Percentiles rank a stretch among this genome's conserved stretches.
phyloP scores from a whole-genome alignment of 306 rosid genomes.

The Sesbania bispinosa region DNA sequence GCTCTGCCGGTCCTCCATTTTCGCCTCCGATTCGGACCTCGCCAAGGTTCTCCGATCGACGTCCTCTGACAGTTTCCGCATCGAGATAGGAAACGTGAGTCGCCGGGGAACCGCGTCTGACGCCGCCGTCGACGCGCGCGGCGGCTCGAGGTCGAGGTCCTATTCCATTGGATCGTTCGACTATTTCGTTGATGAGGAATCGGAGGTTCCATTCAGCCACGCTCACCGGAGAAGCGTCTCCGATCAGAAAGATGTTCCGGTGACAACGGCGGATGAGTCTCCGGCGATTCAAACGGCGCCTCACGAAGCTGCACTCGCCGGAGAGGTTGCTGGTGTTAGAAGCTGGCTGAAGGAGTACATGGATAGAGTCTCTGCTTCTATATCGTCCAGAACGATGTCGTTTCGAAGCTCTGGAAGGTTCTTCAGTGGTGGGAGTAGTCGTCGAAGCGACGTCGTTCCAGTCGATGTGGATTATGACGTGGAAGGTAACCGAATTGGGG shows the following conservation, averaged over 20 bases:
- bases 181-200: slow-evolving; percentile 59
- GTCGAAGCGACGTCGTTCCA: slow-evolving; percentile 52
- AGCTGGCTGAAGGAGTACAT: slow-evolving; percentile 82
- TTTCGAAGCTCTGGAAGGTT: slow-evolving; percentile 81
- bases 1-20: slow-evolving; percentile 62
- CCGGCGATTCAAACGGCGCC: not conserved
- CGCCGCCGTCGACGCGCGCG: not conserved
- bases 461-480: slow-evolving; percentile 50
- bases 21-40: slow-evolving; percentile 50
- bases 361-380: slow-evolving; percentile 62
- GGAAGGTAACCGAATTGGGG: slow-evolving; percentile 64
- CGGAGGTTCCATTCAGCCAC: slow-evolving; percentile 49
- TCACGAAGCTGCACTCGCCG: slow-evolving; percentile 40
- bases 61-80: slow-evolving; percentile 40
- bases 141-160: slow-evolving; percentile 50
- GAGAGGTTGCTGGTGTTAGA: slow-evolving; percentile 53
- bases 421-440: slow-evolving; percentile 65
- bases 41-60: slow-evolving; percentile 34
- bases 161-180: slow-evolving; percentile 88
- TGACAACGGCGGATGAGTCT: not conserved
- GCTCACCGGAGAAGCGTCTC: slow-evolving; percentile 50
- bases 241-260: slow-evolving; percentile 49
- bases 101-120: slow-evolving; percentile 28
- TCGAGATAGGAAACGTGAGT: slow-evolving; percentile 71
- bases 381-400: slow-evolving; percentile 68